Percentiles rank a stretch among this genome's conserved stretches.
These are phyloP conservation scores for Tulasnella sp. DNA, from an alignment of 768 basidiomycete genomes.

Conservation along the genomic window DNA sequence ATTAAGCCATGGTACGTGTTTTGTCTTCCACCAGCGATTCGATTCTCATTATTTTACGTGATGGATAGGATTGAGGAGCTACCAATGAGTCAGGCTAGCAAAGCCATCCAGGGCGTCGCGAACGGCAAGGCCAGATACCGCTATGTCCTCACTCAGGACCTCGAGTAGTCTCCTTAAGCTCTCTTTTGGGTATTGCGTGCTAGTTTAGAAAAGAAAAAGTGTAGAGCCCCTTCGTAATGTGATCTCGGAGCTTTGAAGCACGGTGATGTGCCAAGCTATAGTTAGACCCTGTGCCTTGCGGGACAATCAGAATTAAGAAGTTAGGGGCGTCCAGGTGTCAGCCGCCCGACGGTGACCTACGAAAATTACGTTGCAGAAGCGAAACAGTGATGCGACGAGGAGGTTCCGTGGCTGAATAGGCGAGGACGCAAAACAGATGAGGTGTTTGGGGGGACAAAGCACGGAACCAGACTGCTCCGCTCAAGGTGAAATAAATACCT, in stretches of 20 bases:
- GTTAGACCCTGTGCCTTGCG: no score
- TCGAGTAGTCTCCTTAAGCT: conserved; percentile 32
- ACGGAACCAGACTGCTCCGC: background rate
- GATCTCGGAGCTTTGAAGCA: background rate
- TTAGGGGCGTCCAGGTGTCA: background rate
- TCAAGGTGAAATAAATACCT: background rate
- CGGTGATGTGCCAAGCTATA: background rate
- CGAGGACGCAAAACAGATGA: no score
- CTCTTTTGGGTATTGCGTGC: background rate
- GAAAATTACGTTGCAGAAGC: background rate
- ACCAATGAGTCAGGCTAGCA: conserved; percentile 49
- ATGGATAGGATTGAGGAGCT: conserved; percentile 40
- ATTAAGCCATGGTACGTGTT: conserved; percentile 46
- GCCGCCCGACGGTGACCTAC: background rate
- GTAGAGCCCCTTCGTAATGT: background rate
- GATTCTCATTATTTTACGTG: background rate
- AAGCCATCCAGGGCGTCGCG: conserved; percentile 51
- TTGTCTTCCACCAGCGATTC: no score
- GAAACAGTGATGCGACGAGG: no score
- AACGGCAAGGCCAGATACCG: conserved; percentile 53
- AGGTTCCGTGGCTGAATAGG: no score
- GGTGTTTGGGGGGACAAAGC: background rate
- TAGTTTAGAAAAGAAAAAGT: background rate
- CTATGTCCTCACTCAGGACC: conserved; percentile 46
- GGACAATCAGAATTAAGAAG: no score